Evolutionary conservation across 2,329 filamentous ascomycete genomes (phyloP).

Genomic region (Zalaria sp.): DNA sequence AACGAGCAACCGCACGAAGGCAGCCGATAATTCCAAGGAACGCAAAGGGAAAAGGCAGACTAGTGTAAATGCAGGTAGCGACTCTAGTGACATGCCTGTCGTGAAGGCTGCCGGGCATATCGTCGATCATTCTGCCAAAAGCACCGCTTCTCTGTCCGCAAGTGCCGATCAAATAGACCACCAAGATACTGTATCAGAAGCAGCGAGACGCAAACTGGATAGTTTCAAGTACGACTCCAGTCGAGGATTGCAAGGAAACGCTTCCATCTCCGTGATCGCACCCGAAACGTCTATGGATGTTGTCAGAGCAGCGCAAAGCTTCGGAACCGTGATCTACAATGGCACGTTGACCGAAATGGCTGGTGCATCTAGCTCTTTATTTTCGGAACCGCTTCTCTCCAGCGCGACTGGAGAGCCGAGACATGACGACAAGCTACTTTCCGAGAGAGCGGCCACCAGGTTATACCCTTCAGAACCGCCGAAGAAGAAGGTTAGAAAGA

Average conservation of each 20-base stretch:
- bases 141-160: background rate
- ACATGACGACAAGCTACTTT: no score
- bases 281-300: background rate
- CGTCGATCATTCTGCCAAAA: background rate
- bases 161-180: background rate
- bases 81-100: background rate
- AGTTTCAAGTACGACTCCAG: background rate
- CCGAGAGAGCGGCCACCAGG: no score
- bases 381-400: no score
- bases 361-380: no score
- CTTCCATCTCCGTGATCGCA: background rate
- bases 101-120: background rate
- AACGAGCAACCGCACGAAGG: background rate
- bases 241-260: background rate
- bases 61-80: background rate
- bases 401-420: no score
- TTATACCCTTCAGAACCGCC: no score
- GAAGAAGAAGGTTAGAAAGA: no score
- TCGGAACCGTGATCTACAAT: background rate
- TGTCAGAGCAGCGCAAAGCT: background rate
- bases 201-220: background rate
- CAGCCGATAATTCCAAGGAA: background rate
- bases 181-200: background rate
- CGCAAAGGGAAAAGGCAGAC: background rate
- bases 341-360: no score